Conservation (phyloP, 148 eudicot species). For the Drosera capensis region DNA sequence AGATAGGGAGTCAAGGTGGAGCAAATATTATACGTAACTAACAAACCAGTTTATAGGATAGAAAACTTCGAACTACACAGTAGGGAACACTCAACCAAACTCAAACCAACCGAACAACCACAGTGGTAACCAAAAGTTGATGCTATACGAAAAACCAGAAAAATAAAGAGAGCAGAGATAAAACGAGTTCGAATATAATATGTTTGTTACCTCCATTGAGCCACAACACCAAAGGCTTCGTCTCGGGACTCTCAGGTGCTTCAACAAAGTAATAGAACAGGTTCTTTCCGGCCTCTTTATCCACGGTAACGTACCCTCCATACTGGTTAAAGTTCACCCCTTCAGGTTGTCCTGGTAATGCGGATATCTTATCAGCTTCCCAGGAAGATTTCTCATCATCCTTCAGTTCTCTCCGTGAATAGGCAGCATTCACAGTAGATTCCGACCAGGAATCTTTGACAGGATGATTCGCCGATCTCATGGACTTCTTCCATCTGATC, state of each 20-base stretch:
- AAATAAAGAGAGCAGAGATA: too few relatives aligned
- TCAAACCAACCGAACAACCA: too few relatives aligned
- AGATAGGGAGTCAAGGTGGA: too few relatives aligned
- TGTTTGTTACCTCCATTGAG: conserved; percentile 25
- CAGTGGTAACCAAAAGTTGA: too few relatives aligned
- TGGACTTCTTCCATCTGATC: background rate
- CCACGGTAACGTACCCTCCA: conserved; percentile 11
- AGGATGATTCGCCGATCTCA: background rate
- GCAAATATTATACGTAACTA: too few relatives aligned
- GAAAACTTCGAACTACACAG: too few relatives aligned
- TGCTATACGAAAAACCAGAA: too few relatives aligned
- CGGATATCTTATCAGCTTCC: conserved; percentile 8
- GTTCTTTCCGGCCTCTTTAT: conserved; percentile 9
- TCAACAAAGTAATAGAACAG: conserved; percentile 16
- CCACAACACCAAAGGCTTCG: conserved; percentile 15
- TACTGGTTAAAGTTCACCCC: conserved; percentile 14
- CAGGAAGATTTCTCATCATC: background rate
- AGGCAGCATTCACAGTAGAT: background rate
- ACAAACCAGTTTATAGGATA: too few relatives aligned
- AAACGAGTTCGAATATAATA: too few relatives aligned
- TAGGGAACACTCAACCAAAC: too few relatives aligned
- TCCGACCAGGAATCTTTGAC: background rate
- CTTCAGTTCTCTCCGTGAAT: background rate
- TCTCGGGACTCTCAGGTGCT: conserved; percentile 7
- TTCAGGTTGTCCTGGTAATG: conserved; percentile 18